phyloP scores from a whole-genome alignment of 2,329 filamentous ascomycete genomes.

The Talaromyces sp. region DNA sequence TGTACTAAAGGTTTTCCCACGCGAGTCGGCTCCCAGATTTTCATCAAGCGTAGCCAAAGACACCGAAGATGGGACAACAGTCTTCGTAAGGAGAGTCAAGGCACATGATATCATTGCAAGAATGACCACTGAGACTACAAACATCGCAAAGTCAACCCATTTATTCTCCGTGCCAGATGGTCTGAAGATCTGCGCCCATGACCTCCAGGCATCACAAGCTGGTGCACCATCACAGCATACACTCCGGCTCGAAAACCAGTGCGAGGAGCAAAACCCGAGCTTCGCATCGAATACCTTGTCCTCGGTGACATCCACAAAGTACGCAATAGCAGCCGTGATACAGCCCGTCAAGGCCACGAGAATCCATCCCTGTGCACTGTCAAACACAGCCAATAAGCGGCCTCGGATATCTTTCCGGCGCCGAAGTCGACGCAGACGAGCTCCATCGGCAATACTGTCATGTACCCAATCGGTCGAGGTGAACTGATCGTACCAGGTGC shows the following conservation, averaged over 20 bases:
- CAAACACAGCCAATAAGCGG: slow-evolving; percentile 74
- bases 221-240: slow-evolving; percentile 61
- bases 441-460: slow-evolving; percentile 92
- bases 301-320: slow-evolving; percentile 86
- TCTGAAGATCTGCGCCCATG: slow-evolving; percentile 67
- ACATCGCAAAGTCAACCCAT: slow-evolving; percentile 79
- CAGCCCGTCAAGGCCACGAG: slow-evolving; percentile 87
- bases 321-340: slow-evolving; percentile 81
- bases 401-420: slow-evolving; percentile 82
- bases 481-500: slow-evolving; percentile 98
- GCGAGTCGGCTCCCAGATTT: slow-evolving; percentile 62
- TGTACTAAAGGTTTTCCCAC: background rate
- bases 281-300: slow-evolving; percentile 86
- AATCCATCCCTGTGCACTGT: slow-evolving; percentile 92
- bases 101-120: slow-evolving; percentile 74
- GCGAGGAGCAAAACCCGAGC: slow-evolving; percentile 75
- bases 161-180: slow-evolving; percentile 50
- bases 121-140: slow-evolving; percentile 69
- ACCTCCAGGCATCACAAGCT: slow-evolving; percentile 62
- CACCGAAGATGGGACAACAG: slow-evolving; percentile 85
- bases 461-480: slow-evolving; percentile 98
- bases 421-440: slow-evolving; percentile 80
- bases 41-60: slow-evolving; percentile 88
- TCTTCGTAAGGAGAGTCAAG: slow-evolving; percentile 87
- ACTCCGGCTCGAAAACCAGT: slow-evolving; percentile 75